Evolutionary conservation across 2,329 filamentous ascomycete genomes (phyloP).

Genomic region (Colletotrichum navitas): DNA sequence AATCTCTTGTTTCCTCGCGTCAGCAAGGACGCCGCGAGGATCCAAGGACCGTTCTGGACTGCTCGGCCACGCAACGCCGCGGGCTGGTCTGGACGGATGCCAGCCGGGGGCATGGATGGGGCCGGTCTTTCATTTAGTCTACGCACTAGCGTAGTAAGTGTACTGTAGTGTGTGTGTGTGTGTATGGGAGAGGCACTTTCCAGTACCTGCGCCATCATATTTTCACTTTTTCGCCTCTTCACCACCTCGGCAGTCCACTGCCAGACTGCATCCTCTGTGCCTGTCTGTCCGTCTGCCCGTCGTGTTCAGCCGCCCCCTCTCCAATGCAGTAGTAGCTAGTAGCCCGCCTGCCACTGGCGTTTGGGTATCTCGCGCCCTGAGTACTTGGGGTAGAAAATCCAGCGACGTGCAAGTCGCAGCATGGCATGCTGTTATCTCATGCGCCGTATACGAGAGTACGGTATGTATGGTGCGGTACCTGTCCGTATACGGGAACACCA

Average conservation of each 20-base stretch:
- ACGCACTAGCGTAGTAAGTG: too few relatives aligned
- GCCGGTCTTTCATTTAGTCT: slow-evolving; percentile 3
- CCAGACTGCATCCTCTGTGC: background rate
- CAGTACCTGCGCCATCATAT: background rate
- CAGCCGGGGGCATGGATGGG: slow-evolving; percentile 27
- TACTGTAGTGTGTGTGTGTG: too few relatives aligned
- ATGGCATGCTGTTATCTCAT: slow-evolving; percentile 5
- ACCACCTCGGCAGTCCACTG: background rate
- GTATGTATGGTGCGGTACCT: background rate
- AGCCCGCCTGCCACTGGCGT: slow-evolving; percentile 5
- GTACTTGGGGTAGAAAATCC: background rate
- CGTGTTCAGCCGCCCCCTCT: slow-evolving; percentile 12
- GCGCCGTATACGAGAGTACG: background rate
- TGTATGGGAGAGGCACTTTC: too few relatives aligned
- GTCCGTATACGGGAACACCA: background rate
- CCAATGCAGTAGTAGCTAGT: background rate
- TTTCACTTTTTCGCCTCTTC: slow-evolving; percentile 9
- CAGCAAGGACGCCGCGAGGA: slow-evolving; percentile 12
- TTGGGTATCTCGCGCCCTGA: background rate
- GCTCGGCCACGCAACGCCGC: slow-evolving; percentile 29
- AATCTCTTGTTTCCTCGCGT: slow-evolving; percentile 40
- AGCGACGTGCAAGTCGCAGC: slow-evolving; percentile 13
- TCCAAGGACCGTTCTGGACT: slow-evolving; percentile 34
- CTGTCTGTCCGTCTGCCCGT: background rate
- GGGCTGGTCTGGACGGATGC: slow-evolving; percentile 32